Evolutionary conservation across 495 filamentous ascomycete species (phyloP).

Genomic region (Oidiodendron maius): DNA sequence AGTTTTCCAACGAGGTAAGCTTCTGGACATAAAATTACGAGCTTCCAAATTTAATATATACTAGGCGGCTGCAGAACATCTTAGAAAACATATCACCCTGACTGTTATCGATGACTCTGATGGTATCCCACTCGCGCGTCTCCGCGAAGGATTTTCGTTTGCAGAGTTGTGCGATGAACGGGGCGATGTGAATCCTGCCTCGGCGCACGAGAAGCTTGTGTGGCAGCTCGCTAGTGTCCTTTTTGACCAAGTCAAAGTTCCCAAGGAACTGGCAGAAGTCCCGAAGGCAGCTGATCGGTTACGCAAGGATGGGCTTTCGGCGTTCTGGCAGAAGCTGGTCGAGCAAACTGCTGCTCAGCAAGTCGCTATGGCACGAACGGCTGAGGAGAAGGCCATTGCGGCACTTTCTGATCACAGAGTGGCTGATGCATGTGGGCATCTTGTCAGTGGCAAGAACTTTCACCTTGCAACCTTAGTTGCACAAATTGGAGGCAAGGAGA

Average conservation of each 20-base stretch:
- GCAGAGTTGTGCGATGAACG: constrained; percentile 26
- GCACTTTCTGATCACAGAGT: constrained; percentile 72
- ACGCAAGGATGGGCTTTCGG: constrained; percentile 48
- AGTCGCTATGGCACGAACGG: constrained; percentile 41
- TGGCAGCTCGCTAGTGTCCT: constrained; percentile 81
- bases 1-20: constrained; percentile 43
- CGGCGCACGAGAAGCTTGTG: constrained; percentile 50
- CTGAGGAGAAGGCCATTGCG: constrained; percentile 80
- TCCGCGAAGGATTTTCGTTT: constrained; percentile 29
- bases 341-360: constrained; percentile 44
- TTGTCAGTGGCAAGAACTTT: constrained; percentile 67
- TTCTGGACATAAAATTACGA: neutral
- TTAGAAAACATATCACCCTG: constrained; percentile 34
- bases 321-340: constrained; percentile 62
- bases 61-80: constrained; percentile 20
- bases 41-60: constrained; percentile 14
- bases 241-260: constrained; percentile 64
- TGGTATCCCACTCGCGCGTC: constrained; percentile 41
- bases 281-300: constrained; percentile 23
- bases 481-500: constrained; percentile 65
- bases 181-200: constrained; percentile 21
- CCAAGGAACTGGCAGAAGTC: constrained; percentile 40
- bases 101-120: constrained; percentile 29
- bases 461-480: constrained; percentile 79
- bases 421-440: constrained; percentile 70